Evolutionary conservation across 306 rosid genomes (phyloP).

Genomic region (Luffa aegyptiaca): DNA sequence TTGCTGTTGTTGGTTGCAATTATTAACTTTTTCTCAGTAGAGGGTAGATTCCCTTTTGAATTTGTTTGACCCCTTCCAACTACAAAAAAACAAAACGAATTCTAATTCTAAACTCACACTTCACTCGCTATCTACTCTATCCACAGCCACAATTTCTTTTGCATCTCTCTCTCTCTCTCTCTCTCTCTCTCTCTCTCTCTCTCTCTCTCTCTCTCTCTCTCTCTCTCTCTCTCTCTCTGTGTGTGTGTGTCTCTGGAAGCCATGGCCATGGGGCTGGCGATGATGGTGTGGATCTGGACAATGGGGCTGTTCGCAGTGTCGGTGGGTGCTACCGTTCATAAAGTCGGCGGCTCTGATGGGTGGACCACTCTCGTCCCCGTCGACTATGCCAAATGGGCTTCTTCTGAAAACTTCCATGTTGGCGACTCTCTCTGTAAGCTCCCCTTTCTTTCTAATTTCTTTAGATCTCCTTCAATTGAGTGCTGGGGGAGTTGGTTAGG

Average conservation of each 20-base stretch:
- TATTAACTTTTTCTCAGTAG: too few relatives aligned
- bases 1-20: too few relatives aligned
- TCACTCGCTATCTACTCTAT: neutral
- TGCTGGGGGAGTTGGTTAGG: too few relatives aligned
- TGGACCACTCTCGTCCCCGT: slow-evolving; percentile 23
- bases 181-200: neutral
- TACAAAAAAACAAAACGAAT: too few relatives aligned
- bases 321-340: slow-evolving; percentile 12
- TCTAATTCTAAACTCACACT: too few relatives aligned
- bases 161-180: neutral
- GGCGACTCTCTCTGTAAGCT: slow-evolving; percentile 25
- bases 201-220: neutral
- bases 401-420: slow-evolving; percentile 13
- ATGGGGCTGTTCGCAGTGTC: neutral
- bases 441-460: neutral
- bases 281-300: neutral
- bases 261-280: neutral
- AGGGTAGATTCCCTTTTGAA: too few relatives aligned
- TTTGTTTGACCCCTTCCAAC: too few relatives aligned
- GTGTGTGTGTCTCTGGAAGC: neutral
- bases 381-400: slow-evolving; percentile 23
- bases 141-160: neutral
- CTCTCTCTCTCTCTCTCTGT: neutral
- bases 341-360: slow-evolving; percentile 29
- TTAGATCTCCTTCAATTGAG: neutral